These are phyloP conservation scores for Monosporascus sp. DNA, from an alignment of 2,329 filamentous ascomycete genomes.

Conservation along the genomic window DNA sequence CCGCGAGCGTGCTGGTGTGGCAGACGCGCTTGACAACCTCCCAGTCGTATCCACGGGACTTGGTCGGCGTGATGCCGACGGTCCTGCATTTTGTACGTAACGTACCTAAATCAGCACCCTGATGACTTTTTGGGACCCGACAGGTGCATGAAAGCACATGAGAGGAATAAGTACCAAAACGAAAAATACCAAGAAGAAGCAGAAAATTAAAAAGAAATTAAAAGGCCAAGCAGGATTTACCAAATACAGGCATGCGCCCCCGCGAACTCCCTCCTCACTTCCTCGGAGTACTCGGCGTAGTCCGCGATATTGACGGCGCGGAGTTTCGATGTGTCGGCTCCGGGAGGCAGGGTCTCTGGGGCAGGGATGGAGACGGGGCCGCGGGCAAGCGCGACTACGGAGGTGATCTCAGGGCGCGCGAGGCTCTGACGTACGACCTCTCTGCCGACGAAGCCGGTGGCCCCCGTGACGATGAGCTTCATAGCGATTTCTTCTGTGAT, in stretches of 20 bases:
- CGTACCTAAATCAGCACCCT: too few relatives aligned
- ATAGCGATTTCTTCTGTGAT: background rate
- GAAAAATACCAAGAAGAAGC: background rate
- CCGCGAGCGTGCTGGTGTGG: conserved; percentile 18
- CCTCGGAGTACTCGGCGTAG: conserved; percentile 35
- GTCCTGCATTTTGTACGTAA: conserved; percentile 13
- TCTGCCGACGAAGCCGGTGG: conserved; percentile 28
- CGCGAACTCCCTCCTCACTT: conserved; percentile 32
- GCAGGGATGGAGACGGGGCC: conserved; percentile 23
- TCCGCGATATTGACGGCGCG: conserved; percentile 34
- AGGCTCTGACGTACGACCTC: conserved; percentile 41
- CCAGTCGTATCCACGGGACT: conserved; percentile 9
- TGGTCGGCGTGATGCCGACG: conserved; percentile 22
- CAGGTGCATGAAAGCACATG: too few relatives aligned
- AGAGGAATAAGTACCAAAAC: background rate
- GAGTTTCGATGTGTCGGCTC: conserved; percentile 30
- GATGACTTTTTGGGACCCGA: too few relatives aligned
- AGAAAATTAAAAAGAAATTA: too few relatives aligned
- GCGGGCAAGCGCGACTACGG: conserved; percentile 37
- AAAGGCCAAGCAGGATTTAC: conserved; percentile 2
- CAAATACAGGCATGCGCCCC: conserved; percentile 35
- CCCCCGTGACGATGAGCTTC: background rate
- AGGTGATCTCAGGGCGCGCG: conserved; percentile 28
- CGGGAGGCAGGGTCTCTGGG: conserved; percentile 15
- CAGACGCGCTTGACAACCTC: conserved; percentile 21